Conservation (phyloP, 345 rosid genomes). For the Brassica carinata region DNA sequence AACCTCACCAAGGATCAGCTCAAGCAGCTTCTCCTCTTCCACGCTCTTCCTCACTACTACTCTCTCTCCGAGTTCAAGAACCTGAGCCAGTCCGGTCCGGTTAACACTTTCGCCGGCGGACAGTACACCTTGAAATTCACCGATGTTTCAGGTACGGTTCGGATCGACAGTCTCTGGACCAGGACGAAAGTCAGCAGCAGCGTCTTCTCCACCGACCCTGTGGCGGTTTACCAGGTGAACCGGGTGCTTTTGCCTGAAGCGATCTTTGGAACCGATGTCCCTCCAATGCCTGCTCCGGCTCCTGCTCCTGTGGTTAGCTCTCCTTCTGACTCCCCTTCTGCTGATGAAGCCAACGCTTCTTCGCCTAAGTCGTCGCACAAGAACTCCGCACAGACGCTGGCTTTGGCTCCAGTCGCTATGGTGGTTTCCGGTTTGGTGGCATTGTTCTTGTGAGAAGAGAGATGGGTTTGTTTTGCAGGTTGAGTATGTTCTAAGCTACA, state of each 20-base stretch:
- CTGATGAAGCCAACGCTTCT: conserved; percentile 32
- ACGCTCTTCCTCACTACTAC: conserved; percentile 76
- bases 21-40: conserved; percentile 78
- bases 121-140: conserved; percentile 69
- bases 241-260: conserved; percentile 80
- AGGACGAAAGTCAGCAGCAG: conserved; percentile 77
- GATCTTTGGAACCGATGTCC: conserved; percentile 86
- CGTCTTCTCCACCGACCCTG: conserved; percentile 75
- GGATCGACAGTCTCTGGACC: conserved; percentile 73
- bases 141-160: conserved; percentile 63
- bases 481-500: conserved; percentile 37
- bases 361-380: conserved; percentile 46
- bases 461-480: conserved; percentile 25
- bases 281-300: conserved; percentile 87
- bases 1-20: conserved; percentile 75
- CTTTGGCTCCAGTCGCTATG: conserved; percentile 46
- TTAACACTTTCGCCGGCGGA: conserved; percentile 69
- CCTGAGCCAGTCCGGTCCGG: conserved; percentile 64
- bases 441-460: conserved; percentile 49
- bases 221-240: conserved; percentile 82
- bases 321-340: conserved; percentile 67
- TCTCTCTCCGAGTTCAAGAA: conserved; percentile 77
- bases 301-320: conserved; percentile 71
- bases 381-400: conserved; percentile 49
- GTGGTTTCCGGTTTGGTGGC: conserved; percentile 49